These are phyloP conservation scores for Garcileccinum viscosum DNA, from an alignment of 1,284 basidiomycete species.

Conservation along the genomic window DNA sequence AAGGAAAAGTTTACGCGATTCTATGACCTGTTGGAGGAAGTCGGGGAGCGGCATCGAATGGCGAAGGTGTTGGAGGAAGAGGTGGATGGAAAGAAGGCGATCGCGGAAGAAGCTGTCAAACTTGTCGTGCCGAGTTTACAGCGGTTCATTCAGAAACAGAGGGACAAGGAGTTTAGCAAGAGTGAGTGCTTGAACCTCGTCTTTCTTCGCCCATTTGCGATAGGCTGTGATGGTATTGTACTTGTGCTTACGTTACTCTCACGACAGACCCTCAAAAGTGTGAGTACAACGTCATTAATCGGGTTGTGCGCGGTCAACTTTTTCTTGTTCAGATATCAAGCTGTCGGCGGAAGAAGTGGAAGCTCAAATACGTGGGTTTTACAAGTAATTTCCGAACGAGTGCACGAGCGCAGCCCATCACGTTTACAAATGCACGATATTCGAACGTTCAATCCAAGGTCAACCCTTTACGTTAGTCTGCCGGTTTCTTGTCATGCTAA, in stretches of 20 bases:
- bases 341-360: conserved; percentile 78
- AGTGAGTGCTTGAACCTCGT: conserved; percentile 48
- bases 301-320: conserved; percentile 12
- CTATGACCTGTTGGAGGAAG: conserved; percentile 78
- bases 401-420: background rate
- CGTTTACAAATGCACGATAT: background rate
- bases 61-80: conserved; percentile 77
- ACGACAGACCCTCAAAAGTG: conserved; percentile 78
- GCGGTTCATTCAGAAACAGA: conserved; percentile 73
- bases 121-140: conserved; percentile 76
- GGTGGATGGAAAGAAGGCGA: conserved; percentile 55
- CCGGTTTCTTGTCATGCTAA: background rate
- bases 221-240: background rate
- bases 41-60: conserved; percentile 72
- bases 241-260: background rate
- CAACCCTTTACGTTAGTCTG: no score
- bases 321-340: conserved; percentile 69
- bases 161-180: conserved; percentile 82
- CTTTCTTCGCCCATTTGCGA: background rate
- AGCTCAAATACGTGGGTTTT: conserved; percentile 69
- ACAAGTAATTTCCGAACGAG: conserved; percentile 31
- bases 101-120: conserved; percentile 76
- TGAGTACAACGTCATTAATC: conserved; percentile 43
- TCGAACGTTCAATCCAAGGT: background rate
- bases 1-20: conserved; percentile 84